Base-by-base conservation (phyloP, 148 eudicot species). In the Heliamphora exappendiculata region DNA sequence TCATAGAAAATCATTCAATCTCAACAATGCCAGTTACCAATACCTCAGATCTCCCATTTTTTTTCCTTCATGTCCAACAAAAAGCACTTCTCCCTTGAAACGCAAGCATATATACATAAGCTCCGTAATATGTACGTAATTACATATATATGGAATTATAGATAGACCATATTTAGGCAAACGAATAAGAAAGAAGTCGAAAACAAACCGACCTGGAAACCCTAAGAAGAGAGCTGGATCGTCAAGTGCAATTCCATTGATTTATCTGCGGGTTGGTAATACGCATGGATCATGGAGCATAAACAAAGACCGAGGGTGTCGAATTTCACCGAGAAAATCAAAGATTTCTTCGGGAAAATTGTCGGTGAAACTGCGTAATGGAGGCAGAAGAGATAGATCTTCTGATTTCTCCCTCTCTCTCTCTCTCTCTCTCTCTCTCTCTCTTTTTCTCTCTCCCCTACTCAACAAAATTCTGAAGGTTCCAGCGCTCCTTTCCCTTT, bases 11-110 rank as follows among this genome's bases (percentile, higher is more conserved):
- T 1, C 57, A 74, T 26, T 26, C 64, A 24, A 36, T 57, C 17
- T 74, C 77, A 29, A 45, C 58, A 75, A 75, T 75, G 77, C 77
- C 77, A 75, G 68, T 31, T 17, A 62, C 3, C 39, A 60, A 29
- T 45, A 42, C 70, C 29, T 45, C 77, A 75, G 77, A 75, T 75
- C 77, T 62, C 77, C 19, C 58, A 0, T 44, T 39, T 29, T 3
- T 24, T 19, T 31, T 11, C 1, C 26, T 44, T 10, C 42, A 68
- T 22, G 45, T 17, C 24, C 45, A 14, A 39, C 10, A 62, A 44
- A 74, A 20, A 45, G 39, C 67, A 44, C 34, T 11, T n/a, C 39
- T 9, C 17, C 31, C 50, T 5, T 22, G 3, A 62, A 42, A n/a
- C 45, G 24, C 0, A 58, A 9, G 29, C 54, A 29, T n/a, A 9